A percentile compares a stretch with the other conserved stretches of the same genome.
Evolutionary conservation across 768 basidiomycete genomes (phyloP).

Genomic region (Omphalotus guepiniiformis): DNA sequence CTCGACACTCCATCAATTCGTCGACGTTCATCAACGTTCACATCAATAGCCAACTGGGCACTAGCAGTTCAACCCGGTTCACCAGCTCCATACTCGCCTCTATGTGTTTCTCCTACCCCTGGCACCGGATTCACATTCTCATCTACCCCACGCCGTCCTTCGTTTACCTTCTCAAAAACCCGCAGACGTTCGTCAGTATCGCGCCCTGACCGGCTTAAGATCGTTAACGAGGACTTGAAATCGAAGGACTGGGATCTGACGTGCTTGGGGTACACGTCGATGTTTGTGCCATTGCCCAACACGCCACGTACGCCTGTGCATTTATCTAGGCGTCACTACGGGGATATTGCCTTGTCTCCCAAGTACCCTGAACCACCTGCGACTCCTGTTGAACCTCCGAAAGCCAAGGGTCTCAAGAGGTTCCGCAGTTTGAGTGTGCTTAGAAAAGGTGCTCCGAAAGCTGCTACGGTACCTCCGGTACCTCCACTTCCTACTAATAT

Average conservation of each 20-base stretch:
- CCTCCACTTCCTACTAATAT: slow-evolving; percentile 22
- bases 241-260: slow-evolving; percentile 54
- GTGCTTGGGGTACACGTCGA: slow-evolving; percentile 58
- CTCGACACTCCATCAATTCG: slow-evolving; percentile 36
- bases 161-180: slow-evolving; percentile 35
- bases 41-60: slow-evolving; percentile 58
- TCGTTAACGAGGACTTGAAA: slow-evolving; percentile 26
- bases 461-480: slow-evolving; percentile 16
- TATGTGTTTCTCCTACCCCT: no score
- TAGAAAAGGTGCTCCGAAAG: slow-evolving; percentile 36
- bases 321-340: no score
- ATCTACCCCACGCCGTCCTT: no score
- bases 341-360: slow-evolving; percentile 27
- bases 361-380: slow-evolving; percentile 17
- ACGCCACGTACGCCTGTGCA: slow-evolving; percentile 45
- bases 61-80: slow-evolving; percentile 66
- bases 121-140: no score
- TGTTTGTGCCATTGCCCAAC: slow-evolving; percentile 56
- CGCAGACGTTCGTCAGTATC: slow-evolving; percentile 23
- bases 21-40: slow-evolving; percentile 19
- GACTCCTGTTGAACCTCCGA: slow-evolving; percentile 19
- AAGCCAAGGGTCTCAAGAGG: slow-evolving; percentile 32
- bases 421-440: slow-evolving; percentile 52
- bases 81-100: slow-evolving; percentile 39
- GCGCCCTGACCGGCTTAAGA: slow-evolving; percentile 17